Conservation (phyloP, 192 early-diverging fungal species). For the Endogone sp. region DNA sequence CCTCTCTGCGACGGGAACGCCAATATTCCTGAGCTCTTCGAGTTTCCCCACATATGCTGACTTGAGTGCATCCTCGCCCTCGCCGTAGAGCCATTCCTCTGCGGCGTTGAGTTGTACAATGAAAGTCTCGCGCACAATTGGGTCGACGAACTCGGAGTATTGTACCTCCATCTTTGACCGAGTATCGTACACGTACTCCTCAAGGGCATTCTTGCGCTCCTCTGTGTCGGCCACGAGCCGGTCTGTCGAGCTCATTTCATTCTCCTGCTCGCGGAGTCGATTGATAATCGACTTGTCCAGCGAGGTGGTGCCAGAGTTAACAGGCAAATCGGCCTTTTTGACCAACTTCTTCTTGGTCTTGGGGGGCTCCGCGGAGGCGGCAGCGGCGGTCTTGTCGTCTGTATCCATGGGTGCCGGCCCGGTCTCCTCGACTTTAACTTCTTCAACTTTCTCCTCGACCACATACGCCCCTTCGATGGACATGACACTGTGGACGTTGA, state of each 20-base stretch:
- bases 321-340: conserved; percentile 79
- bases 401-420: conserved; percentile 17
- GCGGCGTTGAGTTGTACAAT: conserved; percentile 63
- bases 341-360: conserved; percentile 81
- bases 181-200: conserved; percentile 98
- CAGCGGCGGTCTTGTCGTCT: conserved; percentile 49
- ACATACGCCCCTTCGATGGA: conserved; percentile 80
- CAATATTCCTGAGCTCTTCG: conserved; percentile 68
- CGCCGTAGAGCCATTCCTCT: conserved; percentile 98
- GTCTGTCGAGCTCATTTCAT: conserved; percentile 79
- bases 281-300: conserved; percentile 53
- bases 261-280: conserved; percentile 75
- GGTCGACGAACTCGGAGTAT: conserved; percentile 73
- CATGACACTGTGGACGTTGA: conserved; percentile 83
- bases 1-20: conserved; percentile 77
- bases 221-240: conserved; percentile 92
- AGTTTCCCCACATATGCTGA: conserved; percentile 84
- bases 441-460: conserved; percentile 82
- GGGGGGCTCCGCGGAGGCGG: conserved; percentile 22
- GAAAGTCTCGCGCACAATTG: conserved; percentile 67
- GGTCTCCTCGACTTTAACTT: conserved; percentile 37
- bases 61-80: conserved; percentile 92
- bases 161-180: conserved; percentile 74
- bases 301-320: conserved; percentile 59
- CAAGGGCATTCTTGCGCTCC: conserved; percentile 89